These are phyloP conservation scores for Tetragonia tetragonoides DNA, from an alignment of 148 eudicot species.

Conservation along the genomic window DNA sequence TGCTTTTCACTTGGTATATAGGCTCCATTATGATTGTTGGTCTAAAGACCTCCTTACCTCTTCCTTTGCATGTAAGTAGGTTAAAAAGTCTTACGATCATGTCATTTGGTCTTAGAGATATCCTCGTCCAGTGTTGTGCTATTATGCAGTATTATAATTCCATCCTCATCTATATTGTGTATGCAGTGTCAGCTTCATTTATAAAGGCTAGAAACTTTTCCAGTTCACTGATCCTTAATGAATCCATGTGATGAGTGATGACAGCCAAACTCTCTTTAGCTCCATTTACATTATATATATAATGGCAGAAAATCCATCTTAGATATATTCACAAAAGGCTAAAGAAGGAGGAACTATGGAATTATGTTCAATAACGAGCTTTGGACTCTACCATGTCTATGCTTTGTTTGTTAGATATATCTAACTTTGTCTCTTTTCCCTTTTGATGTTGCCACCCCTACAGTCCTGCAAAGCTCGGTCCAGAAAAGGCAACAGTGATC, in stretches of 20 bases:
- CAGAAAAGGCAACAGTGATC: slow-evolving; percentile 40
- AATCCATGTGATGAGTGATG: neutral
- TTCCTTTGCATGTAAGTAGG: neutral
- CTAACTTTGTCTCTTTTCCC: neutral
- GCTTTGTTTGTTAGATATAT: neutral
- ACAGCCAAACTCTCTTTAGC: neutral
- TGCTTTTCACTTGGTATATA: neutral
- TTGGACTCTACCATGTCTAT: neutral
- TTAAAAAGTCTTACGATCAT: no score
- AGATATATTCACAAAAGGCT: neutral
- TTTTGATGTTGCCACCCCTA: neutral
- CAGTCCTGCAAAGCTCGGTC: slow-evolving; percentile 50
- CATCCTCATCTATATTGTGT: no score
- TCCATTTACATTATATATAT: neutral
- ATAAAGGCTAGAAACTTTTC: neutral
- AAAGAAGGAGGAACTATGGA: neutral
- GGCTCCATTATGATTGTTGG: neutral
- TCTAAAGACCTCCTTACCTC: neutral
- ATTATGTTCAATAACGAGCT: neutral
- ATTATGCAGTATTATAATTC: neutral
- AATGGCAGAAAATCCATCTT: neutral
- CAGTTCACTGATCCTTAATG: neutral
- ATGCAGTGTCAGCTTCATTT: neutral
- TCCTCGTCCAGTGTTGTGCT: neutral
- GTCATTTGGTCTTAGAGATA: no score